Percentiles rank a stretch among this genome's conserved stretches.
phyloP scores from a whole-genome alignment of 2,329 filamentous ascomycete species.

The Botrytis sinoallii region DNA sequence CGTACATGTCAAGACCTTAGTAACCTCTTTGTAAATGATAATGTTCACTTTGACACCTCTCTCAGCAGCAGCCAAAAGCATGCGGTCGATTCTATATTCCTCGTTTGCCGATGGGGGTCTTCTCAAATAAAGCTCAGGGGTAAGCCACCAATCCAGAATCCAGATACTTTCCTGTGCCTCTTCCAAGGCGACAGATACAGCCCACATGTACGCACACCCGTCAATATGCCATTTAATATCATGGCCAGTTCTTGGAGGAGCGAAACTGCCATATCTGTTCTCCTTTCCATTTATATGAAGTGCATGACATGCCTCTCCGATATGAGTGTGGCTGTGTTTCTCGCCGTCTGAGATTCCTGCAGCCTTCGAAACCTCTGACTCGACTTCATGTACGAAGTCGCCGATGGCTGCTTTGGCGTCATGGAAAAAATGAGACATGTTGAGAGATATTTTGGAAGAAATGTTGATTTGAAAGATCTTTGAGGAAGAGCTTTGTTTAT shows the following conservation, averaged over 20 bases:
- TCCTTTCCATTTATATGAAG: conserved; percentile 44
- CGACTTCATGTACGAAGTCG: conserved; percentile 26
- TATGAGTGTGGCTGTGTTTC: conserved; percentile 46
- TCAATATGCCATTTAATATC: conserved; percentile 85
- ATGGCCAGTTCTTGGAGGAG: conserved; percentile 67
- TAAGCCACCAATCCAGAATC: conserved; percentile 90
- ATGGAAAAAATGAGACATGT: conserved; percentile 27
- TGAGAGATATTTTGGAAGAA: conserved; percentile 7
- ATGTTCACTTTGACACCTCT: conserved; percentile 80
- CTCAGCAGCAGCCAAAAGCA: conserved; percentile 78
- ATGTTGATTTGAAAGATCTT: not conserved
- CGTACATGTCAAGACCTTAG: conserved; percentile 75
- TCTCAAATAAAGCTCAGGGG: conserved; percentile 78
- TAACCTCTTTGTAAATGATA: conserved; percentile 90
- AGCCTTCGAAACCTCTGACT: conserved; percentile 23
- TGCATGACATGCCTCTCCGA: conserved; percentile 43
- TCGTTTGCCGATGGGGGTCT: conserved; percentile 79
- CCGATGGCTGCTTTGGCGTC: conserved; percentile 25
- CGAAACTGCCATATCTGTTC: conserved; percentile 66
- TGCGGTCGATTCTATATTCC: conserved; percentile 76
- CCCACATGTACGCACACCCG: conserved; percentile 80
- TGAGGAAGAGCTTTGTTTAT: conserved; percentile 4
- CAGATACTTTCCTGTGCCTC: conserved; percentile 68
- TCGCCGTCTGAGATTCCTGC: conserved; percentile 37
- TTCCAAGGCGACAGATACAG: conserved; percentile 76